Base-by-base conservation (phyloP, 2,329 filamentous ascomycete genomes). In the Ceratocystis eucalypticola region DNA sequence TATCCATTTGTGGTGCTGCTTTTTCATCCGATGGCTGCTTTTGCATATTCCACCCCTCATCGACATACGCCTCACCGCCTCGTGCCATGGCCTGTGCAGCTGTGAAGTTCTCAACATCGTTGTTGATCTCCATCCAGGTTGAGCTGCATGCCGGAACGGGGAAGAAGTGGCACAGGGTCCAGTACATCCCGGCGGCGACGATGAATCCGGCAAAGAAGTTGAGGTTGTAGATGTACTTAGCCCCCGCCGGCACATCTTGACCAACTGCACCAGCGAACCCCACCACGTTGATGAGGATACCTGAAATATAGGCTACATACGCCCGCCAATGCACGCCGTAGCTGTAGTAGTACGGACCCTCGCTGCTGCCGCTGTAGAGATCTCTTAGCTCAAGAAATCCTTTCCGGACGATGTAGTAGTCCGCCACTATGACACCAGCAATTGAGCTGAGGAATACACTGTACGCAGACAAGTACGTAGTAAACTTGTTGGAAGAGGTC, bases 381-480 rank as follows among this genome's bases (percentile, higher is more conserved):
- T 90, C 85, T 71, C 84, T 86, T 70, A 93, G 79, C 70, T 91
- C 84, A 1, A 94, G 79, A 74, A 91, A 96, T 4, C 92, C 92
- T 67, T 82, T 86, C 67, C 92, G 88, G 4, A 96, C 89, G 66
- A 88, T 69, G 75, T 95, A 96, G 78, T 96, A 96, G 75, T 96
- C 92, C 70, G 81, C 83, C 68, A 91, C 80, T 77, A 96, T 94
- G 69, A 96, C 90, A n/a, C 92, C 92, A 0, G 90, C 91, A 69
- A 96, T 95, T 55, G 88, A 91, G 68, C 88, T 92, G n/a, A 96
- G 82, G 77, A 96, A 96, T 66, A 96, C 91, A 2, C 88, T 91
- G 78, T 96, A 96, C 0, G 92, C 88, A 0, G 89, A 94, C 0
- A 96, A 84, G 73, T 96, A 96, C 2, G 89, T 95, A 0, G 89